Conservation (phyloP, 805 yeast species). For the Citeromyces nyonsensis region DNA sequence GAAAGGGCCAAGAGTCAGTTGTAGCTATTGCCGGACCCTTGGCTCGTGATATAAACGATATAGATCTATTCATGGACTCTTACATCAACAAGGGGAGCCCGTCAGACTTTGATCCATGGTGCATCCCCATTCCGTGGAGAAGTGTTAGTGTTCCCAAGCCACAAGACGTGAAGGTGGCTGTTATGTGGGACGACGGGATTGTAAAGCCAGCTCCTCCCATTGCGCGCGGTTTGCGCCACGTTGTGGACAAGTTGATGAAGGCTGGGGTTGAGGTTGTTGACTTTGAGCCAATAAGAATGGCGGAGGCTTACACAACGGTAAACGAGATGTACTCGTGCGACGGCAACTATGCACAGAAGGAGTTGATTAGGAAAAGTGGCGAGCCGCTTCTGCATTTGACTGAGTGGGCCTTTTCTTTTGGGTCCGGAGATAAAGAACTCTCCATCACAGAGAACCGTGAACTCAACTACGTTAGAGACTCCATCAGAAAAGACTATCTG, state of each 20-base stretch:
- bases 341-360: conserved; percentile 45
- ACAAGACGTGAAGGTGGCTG: conserved; percentile 35
- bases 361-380: conserved; percentile 39
- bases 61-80: conserved; percentile 50
- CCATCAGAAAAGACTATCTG: conserved; percentile 38
- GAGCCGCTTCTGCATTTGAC: conserved; percentile 57
- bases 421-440: conserved; percentile 34
- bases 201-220: conserved; percentile 60
- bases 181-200: conserved; percentile 47
- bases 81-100: conserved; percentile 52
- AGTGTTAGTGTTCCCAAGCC: conserved; percentile 22
- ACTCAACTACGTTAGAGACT: conserved; percentile 39
- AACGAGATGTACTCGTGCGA: conserved; percentile 44
- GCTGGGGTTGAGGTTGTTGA: conserved; percentile 45
- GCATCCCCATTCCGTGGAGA: conserved; percentile 38
- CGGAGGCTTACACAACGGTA: conserved; percentile 45
- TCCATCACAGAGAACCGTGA: conserved; percentile 36
- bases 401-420: conserved; percentile 41
- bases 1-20: conserved; percentile 52
- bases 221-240: conserved; percentile 34
- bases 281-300: conserved; percentile 41
- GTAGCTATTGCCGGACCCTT: conserved; percentile 57
- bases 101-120: conserved; percentile 32
- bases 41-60: conserved; percentile 47
- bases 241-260: conserved; percentile 33